These are phyloP conservation scores for Eragrostis nindensis DNA, from an alignment of 176 grass and related monocot species.

Conservation along the genomic window DNA sequence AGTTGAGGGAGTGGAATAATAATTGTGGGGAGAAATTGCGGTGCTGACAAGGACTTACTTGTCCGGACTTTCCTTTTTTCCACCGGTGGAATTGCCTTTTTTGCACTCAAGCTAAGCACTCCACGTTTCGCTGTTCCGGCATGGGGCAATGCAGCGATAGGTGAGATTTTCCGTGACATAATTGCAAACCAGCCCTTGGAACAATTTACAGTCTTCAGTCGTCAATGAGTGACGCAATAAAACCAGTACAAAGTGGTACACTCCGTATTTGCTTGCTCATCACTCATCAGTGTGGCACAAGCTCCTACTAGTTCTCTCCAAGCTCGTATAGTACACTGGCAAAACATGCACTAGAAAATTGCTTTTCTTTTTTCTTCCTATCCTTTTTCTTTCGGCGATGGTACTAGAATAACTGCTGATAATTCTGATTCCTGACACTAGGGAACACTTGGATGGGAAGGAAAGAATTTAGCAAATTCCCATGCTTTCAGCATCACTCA, in stretches of 20 bases:
- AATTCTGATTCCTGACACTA: not conserved
- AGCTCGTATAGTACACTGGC: too few species aligned
- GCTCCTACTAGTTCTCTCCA: too few species aligned
- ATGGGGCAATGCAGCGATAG: not conserved
- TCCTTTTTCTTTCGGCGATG: not conserved
- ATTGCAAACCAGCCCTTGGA: not conserved
- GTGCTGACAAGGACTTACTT: conserved; percentile 37
- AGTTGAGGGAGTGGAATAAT: conserved; percentile 24
- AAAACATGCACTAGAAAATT: too few species aligned
- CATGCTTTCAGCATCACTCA: not conserved
- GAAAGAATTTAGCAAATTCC: conserved; percentile 21
- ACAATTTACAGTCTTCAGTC: not conserved
- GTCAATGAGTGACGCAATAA: too few species aligned
- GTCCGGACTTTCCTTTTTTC: not conserved
- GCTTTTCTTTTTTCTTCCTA: too few species aligned
- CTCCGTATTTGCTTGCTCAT: too few species aligned
- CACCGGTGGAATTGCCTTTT: not conserved
- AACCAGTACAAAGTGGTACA: too few species aligned
- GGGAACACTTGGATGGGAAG: not conserved
- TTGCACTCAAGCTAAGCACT: not conserved
- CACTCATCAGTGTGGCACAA: too few species aligned
- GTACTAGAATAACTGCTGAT: not conserved
- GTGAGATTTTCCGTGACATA: not conserved
- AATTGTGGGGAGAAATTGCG: conserved; percentile 13
- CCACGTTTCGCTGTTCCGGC: conserved; percentile 41